Conservation (phyloP, 768 basidiomycete genomes). For the Gymnopilus dilepis region DNA sequence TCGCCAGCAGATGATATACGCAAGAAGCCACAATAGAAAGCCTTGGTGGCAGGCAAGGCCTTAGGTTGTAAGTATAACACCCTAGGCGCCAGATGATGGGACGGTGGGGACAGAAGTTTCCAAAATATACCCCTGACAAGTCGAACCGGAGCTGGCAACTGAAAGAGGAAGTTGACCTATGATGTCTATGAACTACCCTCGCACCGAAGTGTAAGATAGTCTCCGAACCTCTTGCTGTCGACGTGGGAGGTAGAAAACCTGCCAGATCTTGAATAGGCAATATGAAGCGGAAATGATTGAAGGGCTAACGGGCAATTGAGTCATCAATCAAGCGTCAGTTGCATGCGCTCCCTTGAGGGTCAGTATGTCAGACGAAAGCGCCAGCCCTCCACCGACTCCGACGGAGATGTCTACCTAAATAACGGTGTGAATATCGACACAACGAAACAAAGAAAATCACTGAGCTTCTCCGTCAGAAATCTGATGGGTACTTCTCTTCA, state of each 20-base stretch:
- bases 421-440: neutral
- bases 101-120: neutral
- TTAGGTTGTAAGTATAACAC: no score
- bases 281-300: constrained; percentile 14
- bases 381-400: neutral
- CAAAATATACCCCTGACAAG: neutral
- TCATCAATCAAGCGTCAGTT: neutral
- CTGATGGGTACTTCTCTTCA: constrained; percentile 12
- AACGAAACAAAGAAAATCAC: constrained; percentile 1
- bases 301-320: constrained; percentile 1
- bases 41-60: neutral
- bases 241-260: neutral
- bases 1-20: neutral
- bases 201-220: no score
- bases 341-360: neutral
- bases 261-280: constrained; percentile 3
- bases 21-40: no score
- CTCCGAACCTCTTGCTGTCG: neutral
- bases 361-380: neutral
- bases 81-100: no score
- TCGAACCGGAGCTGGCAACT: no score
- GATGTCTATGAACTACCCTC: no score
- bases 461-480: constrained; percentile 6
- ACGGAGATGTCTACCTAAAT: neutral
- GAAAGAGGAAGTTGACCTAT: no score